Evolutionary conservation across 2,329 filamentous ascomycete species (phyloP).

Genomic region (Pseudocercospora vitis): DNA sequence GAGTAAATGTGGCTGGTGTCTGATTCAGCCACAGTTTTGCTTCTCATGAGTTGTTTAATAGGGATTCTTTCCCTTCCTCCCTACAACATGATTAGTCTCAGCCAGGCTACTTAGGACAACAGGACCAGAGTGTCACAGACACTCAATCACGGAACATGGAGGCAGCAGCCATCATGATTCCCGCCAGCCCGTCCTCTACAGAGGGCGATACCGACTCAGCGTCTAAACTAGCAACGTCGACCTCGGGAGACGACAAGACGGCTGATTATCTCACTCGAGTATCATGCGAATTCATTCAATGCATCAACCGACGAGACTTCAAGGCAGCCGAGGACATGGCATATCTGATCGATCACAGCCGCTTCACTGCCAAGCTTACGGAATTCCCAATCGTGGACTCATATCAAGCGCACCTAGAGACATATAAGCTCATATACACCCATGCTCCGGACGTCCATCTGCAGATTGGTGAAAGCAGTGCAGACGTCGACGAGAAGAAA

Average conservation of each 20-base stretch:
- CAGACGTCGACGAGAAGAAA: conserved; percentile 11
- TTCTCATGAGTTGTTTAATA: no score
- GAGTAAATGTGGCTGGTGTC: no score
- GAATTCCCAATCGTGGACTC: conserved; percentile 11
- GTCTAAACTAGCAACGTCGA: neutral
- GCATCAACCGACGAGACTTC: conserved; percentile 18
- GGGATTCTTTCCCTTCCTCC: no score
- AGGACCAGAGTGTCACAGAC: no score
- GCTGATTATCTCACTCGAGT: conserved; percentile 11
- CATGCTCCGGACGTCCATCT: conserved; percentile 13
- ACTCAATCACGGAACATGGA: neutral
- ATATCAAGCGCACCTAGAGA: conserved; percentile 17
- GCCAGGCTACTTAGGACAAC: no score
- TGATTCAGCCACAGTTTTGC: no score
- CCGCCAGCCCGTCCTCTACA: conserved; percentile 13
- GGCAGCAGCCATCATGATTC: conserved; percentile 12
- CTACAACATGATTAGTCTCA: no score
- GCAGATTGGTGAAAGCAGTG: conserved; percentile 8
- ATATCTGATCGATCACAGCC: conserved; percentile 12
- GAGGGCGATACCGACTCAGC: neutral
- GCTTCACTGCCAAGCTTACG: conserved; percentile 11
- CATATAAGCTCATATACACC: conserved; percentile 11
- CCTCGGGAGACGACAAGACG: conserved; percentile 2
- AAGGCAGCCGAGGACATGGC: conserved; percentile 7
- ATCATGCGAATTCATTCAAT: conserved; percentile 14